Evolutionary conservation across 257 asterid genomes (phyloP).

Genomic region (Lavandula angustifolia): DNA sequence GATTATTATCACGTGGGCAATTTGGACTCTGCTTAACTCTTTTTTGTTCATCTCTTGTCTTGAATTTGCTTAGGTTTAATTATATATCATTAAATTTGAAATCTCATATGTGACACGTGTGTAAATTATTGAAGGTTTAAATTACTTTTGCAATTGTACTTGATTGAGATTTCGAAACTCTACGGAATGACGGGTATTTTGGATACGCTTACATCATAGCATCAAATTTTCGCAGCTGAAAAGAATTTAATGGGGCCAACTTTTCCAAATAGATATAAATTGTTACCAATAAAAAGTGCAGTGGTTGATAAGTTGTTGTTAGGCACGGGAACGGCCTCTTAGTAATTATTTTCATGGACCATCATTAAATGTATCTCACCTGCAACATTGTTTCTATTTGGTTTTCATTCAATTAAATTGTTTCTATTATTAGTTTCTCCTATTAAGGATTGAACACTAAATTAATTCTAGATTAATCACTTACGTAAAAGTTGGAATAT

Average conservation of each 20-base stretch:
- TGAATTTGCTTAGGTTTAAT: background rate
- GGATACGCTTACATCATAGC: no score
- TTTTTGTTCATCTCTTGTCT: background rate
- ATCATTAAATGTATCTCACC: slow-evolving; percentile 1
- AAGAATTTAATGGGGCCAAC: background rate
- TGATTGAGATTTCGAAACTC: no score
- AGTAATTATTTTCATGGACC: slow-evolving; percentile 6
- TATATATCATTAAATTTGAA: no score
- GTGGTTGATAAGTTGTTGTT: background rate
- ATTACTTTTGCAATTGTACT: no score
- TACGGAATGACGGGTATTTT: no score
- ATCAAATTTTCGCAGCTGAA: background rate
- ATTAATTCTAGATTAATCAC: no score
- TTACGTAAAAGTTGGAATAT: no score
- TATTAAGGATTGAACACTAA: no score
- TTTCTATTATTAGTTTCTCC: no score
- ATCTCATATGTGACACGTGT: no score
- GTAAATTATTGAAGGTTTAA: no score
- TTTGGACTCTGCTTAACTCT: background rate
- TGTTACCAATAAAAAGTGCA: slow-evolving; percentile 12
- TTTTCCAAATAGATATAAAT: background rate
- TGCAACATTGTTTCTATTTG: background rate
- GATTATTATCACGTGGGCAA: slow-evolving; percentile 9
- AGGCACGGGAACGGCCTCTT: background rate
- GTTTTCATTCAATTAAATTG: no score